Conservation (phyloP, 148 eudicot genomes). For the Cornus florida region DNA sequence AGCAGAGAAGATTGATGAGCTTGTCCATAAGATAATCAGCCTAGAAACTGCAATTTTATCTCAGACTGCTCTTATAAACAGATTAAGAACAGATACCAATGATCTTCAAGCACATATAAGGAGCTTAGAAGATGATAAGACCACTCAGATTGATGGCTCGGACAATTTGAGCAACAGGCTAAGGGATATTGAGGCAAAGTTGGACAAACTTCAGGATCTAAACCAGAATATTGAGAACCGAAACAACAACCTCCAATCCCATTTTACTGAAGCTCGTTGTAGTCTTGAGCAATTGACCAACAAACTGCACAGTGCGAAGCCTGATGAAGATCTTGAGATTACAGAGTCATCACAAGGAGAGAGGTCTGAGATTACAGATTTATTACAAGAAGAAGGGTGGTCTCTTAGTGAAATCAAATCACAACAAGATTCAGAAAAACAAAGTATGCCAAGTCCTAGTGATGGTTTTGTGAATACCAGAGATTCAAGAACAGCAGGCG, state of each 20-base stretch:
- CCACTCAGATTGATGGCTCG: slow-evolving; percentile 48
- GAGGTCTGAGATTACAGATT: slow-evolving; percentile 28
- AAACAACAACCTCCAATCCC: slow-evolving; percentile 41
- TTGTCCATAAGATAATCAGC: slow-evolving; percentile 76
- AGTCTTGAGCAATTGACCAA: slow-evolving; percentile 49
- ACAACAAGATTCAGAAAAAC: slow-evolving; percentile 14
- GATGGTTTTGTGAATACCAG: not conserved
- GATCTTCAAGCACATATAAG: slow-evolving; percentile 72
- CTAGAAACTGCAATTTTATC: slow-evolving; percentile 73
- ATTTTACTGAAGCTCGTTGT: slow-evolving; percentile 49
- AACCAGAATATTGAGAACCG: slow-evolving; percentile 43
- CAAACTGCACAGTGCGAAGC: slow-evolving; percentile 43
- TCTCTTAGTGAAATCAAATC: not conserved
- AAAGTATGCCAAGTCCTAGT: not conserved
- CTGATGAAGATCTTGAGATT: slow-evolving; percentile 50
- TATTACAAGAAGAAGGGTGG: slow-evolving; percentile 1
- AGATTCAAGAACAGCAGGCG: not conserved
- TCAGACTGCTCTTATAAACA: slow-evolving; percentile 71
- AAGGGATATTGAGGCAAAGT: slow-evolving; percentile 60
- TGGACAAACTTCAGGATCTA: slow-evolving; percentile 48
- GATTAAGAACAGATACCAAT: slow-evolving; percentile 59
- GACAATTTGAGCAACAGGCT: slow-evolving; percentile 43
- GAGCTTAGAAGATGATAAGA: slow-evolving; percentile 72
- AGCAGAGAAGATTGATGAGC: slow-evolving; percentile 85
- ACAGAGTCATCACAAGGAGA: slow-evolving; percentile 27